Conservation (phyloP, 208 protist genomes). For the Trichomonas gallinae region DNA sequence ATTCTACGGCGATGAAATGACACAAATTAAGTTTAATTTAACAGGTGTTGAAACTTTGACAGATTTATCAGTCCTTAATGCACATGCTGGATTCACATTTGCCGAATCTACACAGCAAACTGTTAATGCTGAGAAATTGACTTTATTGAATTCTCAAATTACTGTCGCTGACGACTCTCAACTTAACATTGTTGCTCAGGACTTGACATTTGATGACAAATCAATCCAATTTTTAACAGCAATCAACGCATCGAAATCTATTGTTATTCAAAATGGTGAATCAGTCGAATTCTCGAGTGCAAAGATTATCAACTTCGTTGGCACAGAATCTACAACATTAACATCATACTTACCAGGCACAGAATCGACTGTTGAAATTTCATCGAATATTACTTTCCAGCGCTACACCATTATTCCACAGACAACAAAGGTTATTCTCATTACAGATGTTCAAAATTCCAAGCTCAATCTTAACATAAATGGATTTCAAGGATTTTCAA, state of each 20-base stretch:
- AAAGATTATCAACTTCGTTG: not conserved
- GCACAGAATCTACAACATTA: not conserved
- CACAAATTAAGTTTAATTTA: not conserved
- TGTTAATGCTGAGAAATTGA: not conserved
- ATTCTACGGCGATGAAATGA: not conserved
- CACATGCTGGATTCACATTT: not conserved
- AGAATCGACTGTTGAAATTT: not conserved
- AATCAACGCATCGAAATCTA: not conserved
- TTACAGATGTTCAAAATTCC: not conserved
- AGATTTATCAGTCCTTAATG: not conserved
- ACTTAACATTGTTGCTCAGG: not conserved
- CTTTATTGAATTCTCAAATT: not conserved
- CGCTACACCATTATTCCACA: not conserved
- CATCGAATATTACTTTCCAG: not conserved
- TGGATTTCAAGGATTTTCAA: not conserved
- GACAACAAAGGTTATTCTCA: not conserved
- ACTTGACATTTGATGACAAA: not conserved
- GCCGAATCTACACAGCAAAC: not conserved
- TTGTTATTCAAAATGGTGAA: not conserved
- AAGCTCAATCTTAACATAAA: not conserved
- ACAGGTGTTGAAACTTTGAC: not conserved
- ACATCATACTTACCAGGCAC: not conserved
- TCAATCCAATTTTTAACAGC: not conserved
- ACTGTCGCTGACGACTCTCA: not conserved
- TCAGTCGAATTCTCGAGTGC: not conserved